phyloP scores from a whole-genome alignment of 768 basidiomycete genomes.

The Steccherinum ochraceum region DNA sequence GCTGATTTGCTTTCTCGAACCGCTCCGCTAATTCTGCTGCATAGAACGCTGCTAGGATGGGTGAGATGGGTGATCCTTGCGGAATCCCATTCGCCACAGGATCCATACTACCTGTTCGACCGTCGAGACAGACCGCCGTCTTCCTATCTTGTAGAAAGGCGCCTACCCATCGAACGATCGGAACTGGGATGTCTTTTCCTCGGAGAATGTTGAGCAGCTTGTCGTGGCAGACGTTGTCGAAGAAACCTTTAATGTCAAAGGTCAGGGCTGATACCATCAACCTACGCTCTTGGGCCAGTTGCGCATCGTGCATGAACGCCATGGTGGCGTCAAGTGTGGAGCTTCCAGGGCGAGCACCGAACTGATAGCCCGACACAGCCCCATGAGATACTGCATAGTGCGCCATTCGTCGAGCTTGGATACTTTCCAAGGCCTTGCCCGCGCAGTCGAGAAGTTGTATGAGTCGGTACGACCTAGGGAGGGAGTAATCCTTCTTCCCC shows the following conservation, averaged over 20 bases:
- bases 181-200: conserved; percentile 6
- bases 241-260: conserved; percentile 18
- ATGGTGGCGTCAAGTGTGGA: conserved; percentile 15
- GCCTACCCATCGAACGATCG: conserved; percentile 7
- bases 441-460: conserved; percentile 30
- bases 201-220: conserved; percentile 4
- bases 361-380: conserved; percentile 24
- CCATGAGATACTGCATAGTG: conserved; percentile 17
- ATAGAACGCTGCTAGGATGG: conserved; percentile 9
- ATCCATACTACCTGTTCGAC: conserved; percentile 17
- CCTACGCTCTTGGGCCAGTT: conserved; percentile 2
- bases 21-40: conserved; percentile 5
- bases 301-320: conserved; percentile 14
- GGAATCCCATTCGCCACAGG: conserved; percentile 25
- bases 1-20: background rate
- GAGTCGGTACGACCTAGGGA: conserved; percentile 27
- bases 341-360: conserved; percentile 13
- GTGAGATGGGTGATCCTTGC: conserved; percentile 24
- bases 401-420: conserved; percentile 20
- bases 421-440: conserved; percentile 26
- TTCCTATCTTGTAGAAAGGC: conserved; percentile 7
- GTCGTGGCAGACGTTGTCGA: conserved; percentile 17
- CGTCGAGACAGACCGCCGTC: conserved; percentile 12
- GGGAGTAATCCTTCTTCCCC: conserved; percentile 29
- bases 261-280: conserved; percentile 10